Conservation (phyloP, 306 rosid species). For the Casuarina glauca region DNA sequence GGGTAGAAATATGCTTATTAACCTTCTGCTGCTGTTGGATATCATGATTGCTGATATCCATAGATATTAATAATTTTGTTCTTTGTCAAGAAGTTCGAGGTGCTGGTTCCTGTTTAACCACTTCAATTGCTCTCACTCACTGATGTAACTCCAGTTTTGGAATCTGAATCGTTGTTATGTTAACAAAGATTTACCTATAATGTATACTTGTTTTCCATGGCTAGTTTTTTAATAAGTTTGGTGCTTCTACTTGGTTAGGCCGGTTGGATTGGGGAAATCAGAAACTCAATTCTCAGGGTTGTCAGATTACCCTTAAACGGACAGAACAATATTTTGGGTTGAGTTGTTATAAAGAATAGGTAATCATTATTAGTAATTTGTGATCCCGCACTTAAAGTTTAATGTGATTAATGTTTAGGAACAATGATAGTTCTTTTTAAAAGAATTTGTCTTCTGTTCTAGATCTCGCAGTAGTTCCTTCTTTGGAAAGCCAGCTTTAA, state of each 20-base stretch:
- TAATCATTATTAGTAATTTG: not conserved
- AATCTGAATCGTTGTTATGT: conserved; percentile 1
- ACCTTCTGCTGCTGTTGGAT: not conserved
- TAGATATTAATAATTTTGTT: not conserved
- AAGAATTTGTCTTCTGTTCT: not conserved
- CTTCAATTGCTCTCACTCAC: not conserved
- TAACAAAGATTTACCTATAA: too few relatives aligned
- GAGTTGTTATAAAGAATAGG: not conserved
- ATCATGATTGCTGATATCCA: not conserved
- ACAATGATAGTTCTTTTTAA: not conserved
- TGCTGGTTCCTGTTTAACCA: not conserved
- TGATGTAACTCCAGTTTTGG: not conserved
- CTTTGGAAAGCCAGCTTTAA: not conserved
- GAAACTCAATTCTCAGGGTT: not conserved
- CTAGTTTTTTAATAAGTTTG: not conserved
- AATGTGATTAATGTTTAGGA: not conserved
- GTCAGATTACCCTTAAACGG: not conserved
- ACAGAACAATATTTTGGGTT: not conserved
- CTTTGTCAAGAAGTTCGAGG: not conserved
- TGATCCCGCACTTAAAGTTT: not conserved
- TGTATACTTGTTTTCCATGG: not conserved
- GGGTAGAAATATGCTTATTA: not conserved
- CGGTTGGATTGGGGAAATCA: not conserved
- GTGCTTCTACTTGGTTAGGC: not conserved
- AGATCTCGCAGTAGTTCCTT: not conserved